Percentiles rank a stretch among this genome's conserved stretches.
Evolutionary conservation across 495 filamentous ascomycete species (phyloP).

Genomic region (Cercophora scortea): DNA sequence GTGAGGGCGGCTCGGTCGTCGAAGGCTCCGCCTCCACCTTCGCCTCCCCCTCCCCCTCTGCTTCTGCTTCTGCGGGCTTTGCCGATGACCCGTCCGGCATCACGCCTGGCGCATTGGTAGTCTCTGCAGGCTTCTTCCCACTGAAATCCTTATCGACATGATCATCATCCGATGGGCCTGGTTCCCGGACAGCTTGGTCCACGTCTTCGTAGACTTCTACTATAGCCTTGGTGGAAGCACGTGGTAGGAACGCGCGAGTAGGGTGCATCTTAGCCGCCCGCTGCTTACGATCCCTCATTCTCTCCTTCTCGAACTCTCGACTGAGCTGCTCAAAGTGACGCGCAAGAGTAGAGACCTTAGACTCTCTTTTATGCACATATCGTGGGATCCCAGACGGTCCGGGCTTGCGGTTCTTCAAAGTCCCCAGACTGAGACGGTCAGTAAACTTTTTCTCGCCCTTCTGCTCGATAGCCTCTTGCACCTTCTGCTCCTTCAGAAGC

Average conservation of each 20-base stretch:
- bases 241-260: constrained; percentile 70
- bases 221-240: constrained; percentile 88
- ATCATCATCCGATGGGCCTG: constrained; percentile 65
- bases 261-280: constrained; percentile 73
- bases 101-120: constrained; percentile 19
- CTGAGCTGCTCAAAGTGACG: constrained; percentile 96
- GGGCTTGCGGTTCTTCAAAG: constrained; percentile 53
- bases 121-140: constrained; percentile 10
- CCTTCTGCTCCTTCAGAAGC: constrained; percentile 29
- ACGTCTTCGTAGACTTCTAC: constrained; percentile 94
- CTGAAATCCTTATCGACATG: constrained; percentile 12
- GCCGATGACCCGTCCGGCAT: constrained; percentile 18
- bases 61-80: constrained; percentile 19
- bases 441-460: constrained; percentile 63
- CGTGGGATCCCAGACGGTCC: constrained; percentile 80
- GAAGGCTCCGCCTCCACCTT: not conserved
- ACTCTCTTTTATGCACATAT: constrained; percentile 62
- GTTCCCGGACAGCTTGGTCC: constrained; percentile 82
- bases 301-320: constrained; percentile 92
- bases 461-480: constrained; percentile 25
- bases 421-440: constrained; percentile 53
- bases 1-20: constrained; percentile 15
- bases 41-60: too few relatives aligned
- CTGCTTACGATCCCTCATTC: constrained; percentile 75
- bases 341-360: constrained; percentile 78